phyloP scores from a whole-genome alignment of 352 stramenopile genomes.

The Phytophthora sp. region DNA sequence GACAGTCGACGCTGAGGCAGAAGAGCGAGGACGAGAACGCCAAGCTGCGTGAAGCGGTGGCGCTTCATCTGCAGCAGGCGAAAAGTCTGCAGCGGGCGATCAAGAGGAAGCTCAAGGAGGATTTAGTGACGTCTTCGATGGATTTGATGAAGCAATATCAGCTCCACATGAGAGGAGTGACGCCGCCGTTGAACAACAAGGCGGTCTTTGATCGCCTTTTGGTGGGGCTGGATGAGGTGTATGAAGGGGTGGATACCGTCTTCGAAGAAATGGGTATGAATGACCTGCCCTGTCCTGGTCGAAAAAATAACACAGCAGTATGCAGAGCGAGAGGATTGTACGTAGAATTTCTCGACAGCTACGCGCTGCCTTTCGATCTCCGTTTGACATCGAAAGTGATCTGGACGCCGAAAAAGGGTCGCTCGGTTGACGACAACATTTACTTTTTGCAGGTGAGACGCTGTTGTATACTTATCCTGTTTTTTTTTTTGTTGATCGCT shows the following conservation, averaged over 20 bases:
- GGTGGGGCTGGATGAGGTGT: constrained; percentile 11
- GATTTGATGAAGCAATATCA: constrained; percentile 7
- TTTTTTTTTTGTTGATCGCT: neutral
- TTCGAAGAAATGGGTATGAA: constrained; percentile 10
- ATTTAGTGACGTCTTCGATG: constrained; percentile 14
- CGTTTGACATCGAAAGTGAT: constrained; percentile 16
- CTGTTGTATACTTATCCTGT: neutral
- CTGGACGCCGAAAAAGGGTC: constrained; percentile 6
- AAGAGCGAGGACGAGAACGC: constrained; percentile 22
- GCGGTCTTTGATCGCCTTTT: constrained; percentile 21
- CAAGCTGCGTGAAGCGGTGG: constrained; percentile 10
- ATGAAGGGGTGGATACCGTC: constrained; percentile 9
- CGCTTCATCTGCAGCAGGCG: constrained; percentile 20
- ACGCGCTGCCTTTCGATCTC: constrained; percentile 22
- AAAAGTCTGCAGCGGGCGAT: constrained; percentile 25
- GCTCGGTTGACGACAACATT: neutral
- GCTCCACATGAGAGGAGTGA: constrained; percentile 17
- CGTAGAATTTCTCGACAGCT: constrained; percentile 29
- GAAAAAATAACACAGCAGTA: constrained; percentile 12
- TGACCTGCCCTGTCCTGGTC: constrained; percentile 11
- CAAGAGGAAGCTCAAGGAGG: constrained; percentile 20
- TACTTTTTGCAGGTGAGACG: constrained; percentile 19
- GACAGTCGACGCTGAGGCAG: constrained; percentile 19
- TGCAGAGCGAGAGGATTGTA: neutral
- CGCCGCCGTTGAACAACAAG: constrained; percentile 21